Evolutionary conservation across 164 flowering plant species (phyloP).

Genomic region (Stephania yunnanensis): DNA sequence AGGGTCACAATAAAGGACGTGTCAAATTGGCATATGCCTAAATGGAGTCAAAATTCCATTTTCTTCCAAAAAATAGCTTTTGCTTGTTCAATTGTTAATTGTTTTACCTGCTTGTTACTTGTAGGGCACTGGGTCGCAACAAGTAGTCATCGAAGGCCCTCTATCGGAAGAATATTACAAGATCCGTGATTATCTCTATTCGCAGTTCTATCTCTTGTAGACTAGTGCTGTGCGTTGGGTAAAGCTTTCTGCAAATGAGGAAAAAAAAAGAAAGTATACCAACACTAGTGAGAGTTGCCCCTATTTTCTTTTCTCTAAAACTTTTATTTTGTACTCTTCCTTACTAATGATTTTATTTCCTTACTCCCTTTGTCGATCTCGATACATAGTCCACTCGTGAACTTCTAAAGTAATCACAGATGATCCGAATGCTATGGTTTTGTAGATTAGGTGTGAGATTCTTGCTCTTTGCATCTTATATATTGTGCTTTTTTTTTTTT

Average conservation of each 20-base stretch:
- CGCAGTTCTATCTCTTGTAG: slow-evolving; percentile 81
- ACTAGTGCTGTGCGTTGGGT: background rate
- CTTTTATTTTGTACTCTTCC: background rate
- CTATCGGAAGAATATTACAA: slow-evolving; percentile 83
- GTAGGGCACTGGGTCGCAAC: slow-evolving; percentile 73
- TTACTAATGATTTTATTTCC: background rate
- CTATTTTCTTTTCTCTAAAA: background rate
- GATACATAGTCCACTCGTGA: background rate
- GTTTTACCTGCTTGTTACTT: background rate
- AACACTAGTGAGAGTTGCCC: background rate
- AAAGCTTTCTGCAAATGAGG: background rate
- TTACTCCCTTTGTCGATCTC: background rate
- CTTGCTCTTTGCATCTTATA: background rate
- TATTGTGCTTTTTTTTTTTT: too few species aligned
- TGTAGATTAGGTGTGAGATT: background rate
- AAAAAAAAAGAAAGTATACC: background rate
- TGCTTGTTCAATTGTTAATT: background rate
- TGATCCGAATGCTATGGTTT: background rate
- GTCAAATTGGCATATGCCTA: too few species aligned
- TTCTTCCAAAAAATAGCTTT: background rate
- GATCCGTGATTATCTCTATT: slow-evolving; percentile 76
- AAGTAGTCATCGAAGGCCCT: slow-evolving; percentile 84
- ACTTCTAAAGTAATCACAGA: background rate
- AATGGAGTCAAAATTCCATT: too few species aligned
- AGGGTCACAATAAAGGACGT: too few species aligned